Percentiles rank a stretch among this genome's conserved stretches.
These are phyloP conservation scores for Phlyctochytrium bullatum DNA, from an alignment of 192 early-diverging fungal species.

Conservation along the genomic window DNA sequence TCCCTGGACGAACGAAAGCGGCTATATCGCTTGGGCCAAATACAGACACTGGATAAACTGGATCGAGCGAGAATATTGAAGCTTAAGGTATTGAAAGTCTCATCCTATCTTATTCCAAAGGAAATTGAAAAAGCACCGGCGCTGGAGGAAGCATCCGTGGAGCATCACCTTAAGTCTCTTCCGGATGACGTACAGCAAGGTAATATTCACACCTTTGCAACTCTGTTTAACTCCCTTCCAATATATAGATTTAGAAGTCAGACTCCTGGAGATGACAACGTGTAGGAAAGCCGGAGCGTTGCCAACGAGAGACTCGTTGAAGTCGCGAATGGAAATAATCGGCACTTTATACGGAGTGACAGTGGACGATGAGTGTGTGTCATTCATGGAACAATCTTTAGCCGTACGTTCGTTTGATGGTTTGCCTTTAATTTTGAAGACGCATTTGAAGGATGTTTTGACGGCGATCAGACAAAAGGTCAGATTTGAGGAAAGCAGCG, in stretches of 20 bases:
- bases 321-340: constrained; percentile 22
- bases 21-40: background rate
- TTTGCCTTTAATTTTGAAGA: constrained; percentile 4
- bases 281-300: constrained; percentile 14
- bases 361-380: constrained; percentile 15
- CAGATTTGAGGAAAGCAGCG: constrained; percentile 1
- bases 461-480: constrained; percentile 9
- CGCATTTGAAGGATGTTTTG: constrained; percentile 22
- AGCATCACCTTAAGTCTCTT: background rate
- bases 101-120: background rate
- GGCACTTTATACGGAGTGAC: constrained; percentile 14
- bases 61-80: background rate
- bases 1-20: background rate
- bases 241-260: constrained; percentile 3
- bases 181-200: background rate
- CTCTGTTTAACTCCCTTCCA: background rate
- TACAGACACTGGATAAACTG: constrained; percentile 3
- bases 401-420: background rate
- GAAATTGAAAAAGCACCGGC: background rate
- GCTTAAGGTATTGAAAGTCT: background rate
- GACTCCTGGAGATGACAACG: constrained; percentile 1
- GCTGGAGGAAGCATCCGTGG: background rate
- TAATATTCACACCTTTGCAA: background rate
- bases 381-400: constrained; percentile 26
- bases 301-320: constrained; percentile 17